These are phyloP conservation scores for Prunus mira DNA, from an alignment of 306 rosid genomes.

Conservation along the genomic window DNA sequence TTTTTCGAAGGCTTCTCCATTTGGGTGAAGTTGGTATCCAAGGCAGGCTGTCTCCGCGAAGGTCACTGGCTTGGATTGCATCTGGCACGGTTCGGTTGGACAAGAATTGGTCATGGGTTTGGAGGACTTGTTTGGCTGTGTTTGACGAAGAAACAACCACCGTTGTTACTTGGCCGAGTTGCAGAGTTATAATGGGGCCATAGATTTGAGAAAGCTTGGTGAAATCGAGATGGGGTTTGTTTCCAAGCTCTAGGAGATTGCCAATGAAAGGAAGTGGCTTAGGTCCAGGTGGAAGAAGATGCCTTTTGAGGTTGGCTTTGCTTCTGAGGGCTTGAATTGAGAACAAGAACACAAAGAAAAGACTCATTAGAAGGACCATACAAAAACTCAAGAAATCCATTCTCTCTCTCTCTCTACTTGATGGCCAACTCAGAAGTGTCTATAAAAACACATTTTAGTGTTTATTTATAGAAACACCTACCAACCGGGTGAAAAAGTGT, in stretches of 20 bases:
- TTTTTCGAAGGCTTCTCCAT: slow-evolving; percentile 44
- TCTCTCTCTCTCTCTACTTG: background rate
- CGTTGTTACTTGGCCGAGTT: slow-evolving; percentile 46
- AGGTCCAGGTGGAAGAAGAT: slow-evolving; percentile 55
- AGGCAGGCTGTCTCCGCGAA: slow-evolving; percentile 19
- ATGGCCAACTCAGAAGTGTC: too few species aligned
- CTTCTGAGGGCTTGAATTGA: background rate
- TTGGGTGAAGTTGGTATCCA: slow-evolving; percentile 30
- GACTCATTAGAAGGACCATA: background rate
- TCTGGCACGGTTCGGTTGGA: slow-evolving; percentile 37
- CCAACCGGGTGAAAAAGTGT: too few species aligned
- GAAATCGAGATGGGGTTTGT: slow-evolving; percentile 51
- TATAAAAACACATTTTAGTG: too few species aligned
- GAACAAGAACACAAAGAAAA: too few species aligned
- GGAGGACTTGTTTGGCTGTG: slow-evolving; percentile 41
- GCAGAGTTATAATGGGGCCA: slow-evolving; percentile 50
- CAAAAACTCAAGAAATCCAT: background rate
- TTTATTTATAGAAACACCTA: too few species aligned
- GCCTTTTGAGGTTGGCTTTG: background rate
- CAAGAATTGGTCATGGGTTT: slow-evolving; percentile 38
- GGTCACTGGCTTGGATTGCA: slow-evolving; percentile 24
- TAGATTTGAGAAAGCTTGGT: slow-evolving; percentile 31
- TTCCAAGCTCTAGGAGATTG: slow-evolving; percentile 46
- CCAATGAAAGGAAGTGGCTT: slow-evolving; percentile 39
- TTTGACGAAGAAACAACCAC: slow-evolving; percentile 41